phyloP scores from a whole-genome alignment of 108 stramenopile species.

The Cyclotella sp. region DNA sequence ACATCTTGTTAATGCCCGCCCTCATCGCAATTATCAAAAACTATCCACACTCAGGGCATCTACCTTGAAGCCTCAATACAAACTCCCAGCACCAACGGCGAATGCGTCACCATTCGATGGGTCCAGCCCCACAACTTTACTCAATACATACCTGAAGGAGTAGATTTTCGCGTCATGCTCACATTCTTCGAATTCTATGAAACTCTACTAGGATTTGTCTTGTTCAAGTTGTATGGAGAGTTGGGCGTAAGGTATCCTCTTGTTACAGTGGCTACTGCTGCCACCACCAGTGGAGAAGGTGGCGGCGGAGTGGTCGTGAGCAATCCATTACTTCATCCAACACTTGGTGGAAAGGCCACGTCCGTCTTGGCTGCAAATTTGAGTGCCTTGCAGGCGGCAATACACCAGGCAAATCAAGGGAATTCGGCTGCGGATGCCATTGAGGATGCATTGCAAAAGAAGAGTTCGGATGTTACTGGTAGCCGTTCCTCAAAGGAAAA shows the following conservation, averaged over 20 bases:
- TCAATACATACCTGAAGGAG: constrained; percentile 91
- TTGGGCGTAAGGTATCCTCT: constrained; percentile 91
- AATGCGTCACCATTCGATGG: constrained; percentile 83
- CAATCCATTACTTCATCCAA: constrained; percentile 45
- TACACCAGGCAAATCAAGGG: constrained; percentile 57
- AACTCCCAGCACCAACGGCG: constrained; percentile 23
- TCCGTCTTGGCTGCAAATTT: constrained; percentile 76
- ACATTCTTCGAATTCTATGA: constrained; percentile 99
- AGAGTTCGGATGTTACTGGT: constrained; percentile 11
- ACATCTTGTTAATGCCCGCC: not conserved
- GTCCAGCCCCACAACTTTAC: constrained; percentile 96
- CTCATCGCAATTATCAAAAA: too few relatives aligned
- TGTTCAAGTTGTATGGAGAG: constrained; percentile 95
- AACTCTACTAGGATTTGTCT: constrained; percentile 90
- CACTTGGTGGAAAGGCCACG: constrained; percentile 68
- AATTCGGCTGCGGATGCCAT: constrained; percentile 73
- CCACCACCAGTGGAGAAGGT: constrained; percentile 19
- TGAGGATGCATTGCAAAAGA: constrained; percentile 60
- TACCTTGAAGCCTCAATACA: constrained; percentile 26
- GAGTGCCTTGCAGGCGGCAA: constrained; percentile 61
- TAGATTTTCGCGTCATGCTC: constrained; percentile 97
- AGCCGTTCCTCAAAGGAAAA: constrained; percentile 14
- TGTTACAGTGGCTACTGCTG: constrained; percentile 21
- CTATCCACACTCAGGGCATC: constrained; percentile 6
- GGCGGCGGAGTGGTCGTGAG: constrained; percentile 24